Conservation (phyloP, 805 yeast genomes). For the Henningerozyma blattae region DNA sequence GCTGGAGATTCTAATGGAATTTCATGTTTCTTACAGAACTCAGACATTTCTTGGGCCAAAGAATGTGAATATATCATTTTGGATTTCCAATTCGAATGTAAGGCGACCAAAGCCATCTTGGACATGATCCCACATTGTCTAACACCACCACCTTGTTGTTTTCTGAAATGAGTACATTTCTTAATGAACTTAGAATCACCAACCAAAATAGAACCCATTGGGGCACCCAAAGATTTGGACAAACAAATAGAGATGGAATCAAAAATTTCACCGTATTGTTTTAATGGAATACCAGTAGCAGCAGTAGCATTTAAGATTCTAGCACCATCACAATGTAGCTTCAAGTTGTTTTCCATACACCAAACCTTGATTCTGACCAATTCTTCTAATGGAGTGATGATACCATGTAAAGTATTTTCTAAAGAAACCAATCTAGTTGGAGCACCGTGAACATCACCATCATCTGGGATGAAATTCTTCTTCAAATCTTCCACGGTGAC, state of each 20-base stretch:
- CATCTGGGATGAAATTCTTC: conserved; percentile 50
- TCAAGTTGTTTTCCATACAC: conserved; percentile 47
- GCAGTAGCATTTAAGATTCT: conserved; percentile 84
- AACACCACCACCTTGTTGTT: conserved; percentile 89
- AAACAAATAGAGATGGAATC: conserved; percentile 86
- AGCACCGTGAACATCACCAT: conserved; percentile 77
- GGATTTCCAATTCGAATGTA: conserved; percentile 58
- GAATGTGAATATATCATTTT: conserved; percentile 36
- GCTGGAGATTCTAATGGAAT: conserved; percentile 60
- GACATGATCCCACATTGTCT: conserved; percentile 79
- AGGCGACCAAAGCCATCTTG: conserved; percentile 68
- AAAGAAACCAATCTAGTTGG: conserved; percentile 77
- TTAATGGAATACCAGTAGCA: conserved; percentile 48
- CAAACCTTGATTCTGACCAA: conserved; percentile 56
- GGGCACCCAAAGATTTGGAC: conserved; percentile 87
- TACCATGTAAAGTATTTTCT: conserved; percentile 84
- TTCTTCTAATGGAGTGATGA: conserved; percentile 70
- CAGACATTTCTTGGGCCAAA: conserved; percentile 39
- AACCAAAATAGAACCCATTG: conserved; percentile 81
- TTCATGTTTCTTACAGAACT: conserved; percentile 39
- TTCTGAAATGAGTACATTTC: conserved; percentile 75
- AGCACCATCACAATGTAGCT: conserved; percentile 89
- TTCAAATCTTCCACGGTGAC: conserved; percentile 71
- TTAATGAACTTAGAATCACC: conserved; percentile 47
- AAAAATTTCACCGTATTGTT: conserved; percentile 62